Percentiles rank a stretch among this genome's conserved stretches.
These are phyloP conservation scores for Sordariomycetes sp. DNA, from an alignment of 2,329 filamentous ascomycete species.

Conservation along the genomic window DNA sequence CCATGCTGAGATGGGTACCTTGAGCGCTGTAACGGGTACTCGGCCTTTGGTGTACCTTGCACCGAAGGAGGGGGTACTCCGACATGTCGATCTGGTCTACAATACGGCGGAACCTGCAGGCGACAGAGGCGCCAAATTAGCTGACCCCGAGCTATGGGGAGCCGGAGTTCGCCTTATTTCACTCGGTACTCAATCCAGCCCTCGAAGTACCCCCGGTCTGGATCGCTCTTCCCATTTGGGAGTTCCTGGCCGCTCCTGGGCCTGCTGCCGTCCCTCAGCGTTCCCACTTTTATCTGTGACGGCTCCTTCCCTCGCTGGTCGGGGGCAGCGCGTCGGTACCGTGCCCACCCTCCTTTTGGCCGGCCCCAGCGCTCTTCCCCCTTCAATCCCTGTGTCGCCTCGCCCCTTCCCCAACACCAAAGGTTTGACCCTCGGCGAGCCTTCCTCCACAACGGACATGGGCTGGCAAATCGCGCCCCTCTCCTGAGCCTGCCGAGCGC, in stretches of 20 bases:
- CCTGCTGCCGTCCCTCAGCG: constrained; percentile 1
- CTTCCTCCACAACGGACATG: background rate
- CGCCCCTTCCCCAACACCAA: background rate
- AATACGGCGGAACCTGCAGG: background rate
- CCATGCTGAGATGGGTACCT: background rate
- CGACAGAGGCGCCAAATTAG: background rate
- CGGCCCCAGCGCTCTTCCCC: background rate
- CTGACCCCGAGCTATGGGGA: background rate
- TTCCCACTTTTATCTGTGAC: constrained; percentile 6
- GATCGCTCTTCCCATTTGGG: background rate
- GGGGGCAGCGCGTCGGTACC: background rate
- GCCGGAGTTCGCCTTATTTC: background rate
- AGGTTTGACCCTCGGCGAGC: background rate
- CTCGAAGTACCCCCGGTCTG: background rate
- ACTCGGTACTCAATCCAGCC: background rate
- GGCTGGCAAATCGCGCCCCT: background rate
- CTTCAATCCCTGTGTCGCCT: background rate
- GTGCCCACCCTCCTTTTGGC: background rate
- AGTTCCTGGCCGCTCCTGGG: background rate
- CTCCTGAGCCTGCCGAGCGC: too few species aligned
- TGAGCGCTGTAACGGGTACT: background rate
- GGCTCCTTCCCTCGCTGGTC: background rate
- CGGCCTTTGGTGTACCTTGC: background rate
- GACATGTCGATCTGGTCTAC: background rate
- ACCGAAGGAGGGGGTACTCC: background rate